A percentile compares a stretch with the other conserved stretches of the same genome.
Conservation (phyloP, 1,139 yeast species). For the Candida mesenterica region DNA sequence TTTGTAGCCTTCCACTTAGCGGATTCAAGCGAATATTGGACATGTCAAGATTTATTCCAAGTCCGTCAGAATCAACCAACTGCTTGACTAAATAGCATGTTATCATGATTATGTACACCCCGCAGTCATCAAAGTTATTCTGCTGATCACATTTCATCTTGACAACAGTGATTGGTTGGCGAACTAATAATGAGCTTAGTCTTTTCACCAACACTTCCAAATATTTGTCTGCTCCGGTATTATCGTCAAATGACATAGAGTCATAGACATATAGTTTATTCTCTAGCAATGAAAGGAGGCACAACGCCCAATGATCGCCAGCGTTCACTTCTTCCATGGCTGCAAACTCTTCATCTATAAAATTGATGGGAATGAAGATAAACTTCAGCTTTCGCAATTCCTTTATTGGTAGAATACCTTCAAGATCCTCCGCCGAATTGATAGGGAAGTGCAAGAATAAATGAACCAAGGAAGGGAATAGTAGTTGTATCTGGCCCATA, state of each 20-base stretch:
- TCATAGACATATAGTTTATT: slow-evolving; percentile 37
- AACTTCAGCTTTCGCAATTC: slow-evolving; percentile 35
- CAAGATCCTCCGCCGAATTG: slow-evolving; percentile 21
- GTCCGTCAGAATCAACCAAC: slow-evolving; percentile 8
- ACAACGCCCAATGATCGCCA: slow-evolving; percentile 49
- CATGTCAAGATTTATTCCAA: slow-evolving; percentile 25
- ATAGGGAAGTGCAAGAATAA: slow-evolving; percentile 38
- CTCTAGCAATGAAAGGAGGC: slow-evolving; percentile 32
- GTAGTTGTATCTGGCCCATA: slow-evolving; percentile 29
- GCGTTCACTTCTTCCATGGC: slow-evolving; percentile 32
- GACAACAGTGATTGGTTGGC: slow-evolving; percentile 21
- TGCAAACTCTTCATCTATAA: slow-evolving; percentile 31
- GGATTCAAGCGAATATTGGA: slow-evolving; percentile 28
- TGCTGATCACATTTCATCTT: slow-evolving; percentile 42
- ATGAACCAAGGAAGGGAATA: slow-evolving; percentile 42
- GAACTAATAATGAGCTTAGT: slow-evolving; percentile 21
- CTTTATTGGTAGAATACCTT: slow-evolving; percentile 27
- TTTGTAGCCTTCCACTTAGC: slow-evolving; percentile 25
- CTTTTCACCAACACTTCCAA: slow-evolving; percentile 24
- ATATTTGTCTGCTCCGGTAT: slow-evolving; percentile 18
- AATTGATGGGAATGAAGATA: slow-evolving; percentile 42
- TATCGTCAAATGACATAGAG: slow-evolving; percentile 32
- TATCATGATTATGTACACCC: slow-evolving; percentile 42
- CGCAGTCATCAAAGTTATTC: slow-evolving; percentile 47
- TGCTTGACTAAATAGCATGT: slow-evolving; percentile 32